These are phyloP conservation scores for Nidularia sp. DNA, from an alignment of 768 basidiomycete species.

Conservation along the genomic window DNA sequence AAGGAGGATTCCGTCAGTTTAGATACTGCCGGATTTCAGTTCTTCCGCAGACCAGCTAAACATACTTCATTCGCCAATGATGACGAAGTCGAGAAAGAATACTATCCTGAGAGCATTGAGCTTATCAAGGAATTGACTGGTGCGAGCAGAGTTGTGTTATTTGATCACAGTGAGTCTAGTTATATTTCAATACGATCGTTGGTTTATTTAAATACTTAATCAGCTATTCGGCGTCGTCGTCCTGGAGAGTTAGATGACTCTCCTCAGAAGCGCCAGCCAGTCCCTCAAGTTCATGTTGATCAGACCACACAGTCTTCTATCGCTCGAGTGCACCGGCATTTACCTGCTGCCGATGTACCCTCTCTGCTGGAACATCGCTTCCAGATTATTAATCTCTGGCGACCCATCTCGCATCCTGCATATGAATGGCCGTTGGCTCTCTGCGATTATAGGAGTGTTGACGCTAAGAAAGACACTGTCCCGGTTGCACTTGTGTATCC, in stretches of 20 bases:
- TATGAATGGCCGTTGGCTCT: conserved; percentile 47
- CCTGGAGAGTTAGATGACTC: conserved; percentile 29
- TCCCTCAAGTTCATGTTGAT: conserved; percentile 45
- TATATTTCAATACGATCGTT: not conserved
- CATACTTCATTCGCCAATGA: conserved; percentile 43
- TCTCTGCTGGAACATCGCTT: conserved; percentile 42
- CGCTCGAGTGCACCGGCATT: conserved; percentile 45
- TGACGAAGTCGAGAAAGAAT: conserved; percentile 42
- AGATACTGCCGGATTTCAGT: conserved; percentile 52
- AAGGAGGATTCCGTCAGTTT: conserved; percentile 39
- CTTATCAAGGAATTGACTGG: conserved; percentile 55
- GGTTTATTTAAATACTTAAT: not conserved
- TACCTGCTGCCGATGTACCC: conserved; percentile 40
- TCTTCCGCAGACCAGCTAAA: conserved; percentile 30
- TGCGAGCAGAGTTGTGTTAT: conserved; percentile 52
- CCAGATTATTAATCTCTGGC: conserved; percentile 62
- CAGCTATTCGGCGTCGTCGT: conserved; percentile 44
- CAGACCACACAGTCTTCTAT: conserved; percentile 42
- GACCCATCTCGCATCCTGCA: conserved; percentile 45
- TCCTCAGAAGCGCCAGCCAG: conserved; percentile 40
- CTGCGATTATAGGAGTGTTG: conserved; percentile 47
- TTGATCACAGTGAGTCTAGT: conserved; percentile 51
- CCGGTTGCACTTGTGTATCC: conserved; percentile 44
- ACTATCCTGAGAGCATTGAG: conserved; percentile 55
- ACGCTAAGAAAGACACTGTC: conserved; percentile 34